Evolutionary conservation across 2,329 filamentous ascomycete genomes (phyloP), one percentile per base, ranked within the genome.

Genomic region (Colletotrichum filicis): DNA sequence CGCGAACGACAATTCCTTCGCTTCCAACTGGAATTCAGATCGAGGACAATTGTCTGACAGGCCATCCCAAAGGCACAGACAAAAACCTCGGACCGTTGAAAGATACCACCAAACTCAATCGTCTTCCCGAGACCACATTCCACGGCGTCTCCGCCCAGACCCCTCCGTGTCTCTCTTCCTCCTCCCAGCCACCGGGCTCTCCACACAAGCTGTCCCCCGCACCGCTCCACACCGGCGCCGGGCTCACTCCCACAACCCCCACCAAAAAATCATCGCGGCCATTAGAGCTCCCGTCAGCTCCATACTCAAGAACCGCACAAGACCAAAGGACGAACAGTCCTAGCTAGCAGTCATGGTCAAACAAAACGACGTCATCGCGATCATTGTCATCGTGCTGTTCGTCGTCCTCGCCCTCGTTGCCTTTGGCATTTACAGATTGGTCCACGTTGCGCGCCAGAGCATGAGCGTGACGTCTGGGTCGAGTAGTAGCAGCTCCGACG

Each of bases 381-480:
- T 92, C 81, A 92, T 92, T 79, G 88, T 92, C 82, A 92, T 92
- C 81, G 81, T 92, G 68, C 87, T 92, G 76, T 92, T 92, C 83
- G 80, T 90, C 78, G 82, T 92, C 61, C 87, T 92, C 60, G 89
- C 89, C 66, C 83, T 84, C 72, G 89, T 92, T 68, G 87, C 88
- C 8, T 92, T 92, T 77, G 91, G 89, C 74, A 92, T 92, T 81
- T 92, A 90, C 83, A 85, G 87, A 72, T 82, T 92, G 9, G 90
- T 92, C 62, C 85, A 86, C 76, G 81, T 86, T 32, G 89, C 87
- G 24, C 82, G 88, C 53, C 77, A 77, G 62, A 82, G 82, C 69
- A 83, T 86, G 76, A 86, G 82, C 73, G 80, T 84, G 66, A 82
- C 83, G 16, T 80, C 79, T 2, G 77, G 76, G 53, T 80, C 80